Evolutionary conservation across 176 grass and related monocot species (phyloP).

Genomic region (Oryza glaberrima): DNA sequence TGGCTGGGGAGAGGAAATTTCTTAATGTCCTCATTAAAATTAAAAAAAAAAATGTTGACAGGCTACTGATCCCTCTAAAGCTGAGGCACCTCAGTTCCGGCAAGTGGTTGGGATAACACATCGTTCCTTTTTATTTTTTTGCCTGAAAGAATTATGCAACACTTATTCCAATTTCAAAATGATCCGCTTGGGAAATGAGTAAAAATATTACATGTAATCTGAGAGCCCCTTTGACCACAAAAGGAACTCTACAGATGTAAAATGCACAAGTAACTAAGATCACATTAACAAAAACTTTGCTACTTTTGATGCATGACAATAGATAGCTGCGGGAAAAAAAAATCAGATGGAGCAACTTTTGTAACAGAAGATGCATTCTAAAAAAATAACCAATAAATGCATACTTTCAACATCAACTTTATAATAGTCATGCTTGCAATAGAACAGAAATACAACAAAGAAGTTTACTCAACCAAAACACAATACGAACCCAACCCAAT

Average conservation of each 20-base stretch:
- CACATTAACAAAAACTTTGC: too few relatives aligned
- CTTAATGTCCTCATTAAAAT: constrained; percentile 13
- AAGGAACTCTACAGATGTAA: background rate
- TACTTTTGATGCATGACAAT: too few relatives aligned
- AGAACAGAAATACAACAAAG: background rate
- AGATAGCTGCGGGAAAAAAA: background rate
- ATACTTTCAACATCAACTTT: background rate
- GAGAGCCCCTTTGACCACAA: background rate
- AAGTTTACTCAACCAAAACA: background rate
- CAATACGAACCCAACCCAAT: background rate
- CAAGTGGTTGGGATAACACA: background rate
- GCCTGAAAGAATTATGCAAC: constrained; percentile 36
- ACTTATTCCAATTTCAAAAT: constrained; percentile 12
- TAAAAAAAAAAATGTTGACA: constrained; percentile 19
- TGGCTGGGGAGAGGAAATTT: background rate
- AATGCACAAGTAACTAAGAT: constrained; percentile 9
- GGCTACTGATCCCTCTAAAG: constrained; percentile 15
- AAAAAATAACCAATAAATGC: background rate
- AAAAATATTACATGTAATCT: constrained; percentile 13
- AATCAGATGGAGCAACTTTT: background rate
- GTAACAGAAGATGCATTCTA: background rate
- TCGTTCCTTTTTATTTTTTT: background rate
- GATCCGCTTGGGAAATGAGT: background rate
- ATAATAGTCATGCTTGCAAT: background rate
- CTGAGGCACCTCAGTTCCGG: constrained; percentile 3